phyloP scores from a whole-genome alignment of 371 early-diverging fungal species.

The Amoeboaphelidium protococcarum region DNA sequence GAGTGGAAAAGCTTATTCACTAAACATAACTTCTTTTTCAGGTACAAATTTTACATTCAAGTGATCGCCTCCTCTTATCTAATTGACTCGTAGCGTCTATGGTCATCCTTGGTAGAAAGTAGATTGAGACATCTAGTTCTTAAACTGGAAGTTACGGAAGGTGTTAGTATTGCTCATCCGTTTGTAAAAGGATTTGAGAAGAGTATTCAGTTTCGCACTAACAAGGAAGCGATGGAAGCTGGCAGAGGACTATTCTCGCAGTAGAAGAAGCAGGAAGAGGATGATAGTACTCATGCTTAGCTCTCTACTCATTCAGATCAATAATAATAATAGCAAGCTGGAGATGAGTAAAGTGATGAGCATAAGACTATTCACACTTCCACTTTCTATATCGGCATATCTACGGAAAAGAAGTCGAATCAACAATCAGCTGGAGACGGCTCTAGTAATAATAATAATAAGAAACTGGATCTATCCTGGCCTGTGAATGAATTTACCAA shows the following conservation, averaged over 20 bases:
- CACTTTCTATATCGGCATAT: slow-evolving; percentile 43
- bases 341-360: slow-evolving; percentile 1
- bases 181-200: slow-evolving; percentile 64
- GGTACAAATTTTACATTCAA: slow-evolving; percentile 76
- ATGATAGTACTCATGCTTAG: slow-evolving; percentile 6
- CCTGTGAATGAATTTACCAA: slow-evolving; percentile 51
- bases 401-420: slow-evolving; percentile 10
- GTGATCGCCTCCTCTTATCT: slow-evolving; percentile 49
- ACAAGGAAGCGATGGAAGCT: slow-evolving; percentile 31
- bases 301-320: not conserved
- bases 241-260: slow-evolving; percentile 26
- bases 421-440: slow-evolving; percentile 15
- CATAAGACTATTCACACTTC: slow-evolving; percentile 31
- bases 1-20: slow-evolving; percentile 52
- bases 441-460: slow-evolving; percentile 2
- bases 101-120: slow-evolving; percentile 72
- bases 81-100: slow-evolving; percentile 40
- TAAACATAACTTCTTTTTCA: slow-evolving; percentile 64
- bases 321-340: slow-evolving; percentile 8
- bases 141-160: slow-evolving; percentile 58
- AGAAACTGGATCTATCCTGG: slow-evolving; percentile 34
- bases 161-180: slow-evolving; percentile 59
- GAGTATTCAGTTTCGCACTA: slow-evolving; percentile 24
- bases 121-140: slow-evolving; percentile 65
- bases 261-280: slow-evolving; percentile 11